Conservation (phyloP, 495 filamentous ascomycete genomes). For the Aspergillus homomorphus region DNA sequence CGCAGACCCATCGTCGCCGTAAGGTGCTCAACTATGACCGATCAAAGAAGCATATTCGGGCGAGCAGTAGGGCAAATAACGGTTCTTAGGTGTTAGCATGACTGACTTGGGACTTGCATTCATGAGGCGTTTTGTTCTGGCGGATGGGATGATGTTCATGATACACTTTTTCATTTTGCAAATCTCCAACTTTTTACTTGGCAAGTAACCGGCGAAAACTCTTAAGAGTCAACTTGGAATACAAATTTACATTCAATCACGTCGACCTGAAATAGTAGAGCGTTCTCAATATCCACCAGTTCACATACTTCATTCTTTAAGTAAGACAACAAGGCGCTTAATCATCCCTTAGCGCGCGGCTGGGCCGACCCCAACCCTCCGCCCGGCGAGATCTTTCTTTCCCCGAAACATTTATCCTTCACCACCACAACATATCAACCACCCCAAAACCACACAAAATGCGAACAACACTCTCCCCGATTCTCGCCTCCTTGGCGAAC, state of each 20-base stretch:
- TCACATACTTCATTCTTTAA: too few species aligned
- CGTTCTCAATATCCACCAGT: too few species aligned
- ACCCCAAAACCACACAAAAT: constrained; percentile 28
- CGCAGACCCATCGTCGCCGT: constrained; percentile 63
- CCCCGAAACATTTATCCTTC: background rate
- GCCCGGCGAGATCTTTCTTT: constrained; percentile 19
- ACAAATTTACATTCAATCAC: too few species aligned
- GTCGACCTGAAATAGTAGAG: too few species aligned
- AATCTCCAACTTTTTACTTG: constrained; percentile 3
- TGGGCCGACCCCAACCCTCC: constrained; percentile 26
- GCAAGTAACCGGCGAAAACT: too few species aligned
- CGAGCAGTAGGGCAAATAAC: background rate
- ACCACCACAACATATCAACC: constrained; percentile 17
- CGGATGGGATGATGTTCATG: constrained; percentile 3
- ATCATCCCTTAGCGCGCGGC: too few species aligned
- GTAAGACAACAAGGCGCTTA: too few species aligned
- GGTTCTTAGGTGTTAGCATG: background rate
- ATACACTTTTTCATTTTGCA: constrained; percentile 7
- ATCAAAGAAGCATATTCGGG: constrained; percentile 32
- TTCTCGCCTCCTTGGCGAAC: constrained; percentile 45
- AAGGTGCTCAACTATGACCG: constrained; percentile 64
- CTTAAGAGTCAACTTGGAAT: too few species aligned
- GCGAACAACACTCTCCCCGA: constrained; percentile 38
- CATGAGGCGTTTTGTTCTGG: constrained; percentile 12
- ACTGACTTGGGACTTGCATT: background rate